Evolutionary conservation across 1,139 yeast genomes (phyloP), one percentile per base, ranked within the genome.

Genomic region (Diutina neorugosa): DNA sequence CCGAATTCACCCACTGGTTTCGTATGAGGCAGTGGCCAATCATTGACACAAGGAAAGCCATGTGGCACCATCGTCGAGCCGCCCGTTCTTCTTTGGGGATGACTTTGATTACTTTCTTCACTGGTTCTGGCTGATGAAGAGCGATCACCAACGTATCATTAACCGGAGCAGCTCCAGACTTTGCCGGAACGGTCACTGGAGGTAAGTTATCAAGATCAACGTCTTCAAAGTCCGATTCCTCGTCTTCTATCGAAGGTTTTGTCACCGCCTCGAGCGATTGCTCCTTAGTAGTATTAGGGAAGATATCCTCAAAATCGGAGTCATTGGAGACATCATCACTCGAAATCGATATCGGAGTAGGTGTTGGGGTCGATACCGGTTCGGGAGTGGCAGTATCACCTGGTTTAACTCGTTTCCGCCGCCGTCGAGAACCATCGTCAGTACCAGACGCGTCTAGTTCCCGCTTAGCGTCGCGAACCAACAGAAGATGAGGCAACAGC

Each of bases 1-100:
- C 60, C 60, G 82, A 80, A 57, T 80, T 81, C 56, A 90, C 78
- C 96, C 96, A 89, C n/a, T 68, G 60, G 63, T 89, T 91, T 18
- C 95, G 71, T 1, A 80, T 60, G 1, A 74, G 71, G 0, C 89
- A 94, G 64, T 86, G 95, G 3, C 76, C 65, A 37, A 86, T 63
- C 76, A 87, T 77, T 49, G 78, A 63, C 16, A 79, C 69, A 2
- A 91, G 59, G 58, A 80, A 79, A 55, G 77, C 61, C 66, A 80
- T 76, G 64, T 91, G 97, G n/a, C 82, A 67, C 0, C 65, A 57
- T 51, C 70, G 67, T 31, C 96, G 69, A 46, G 63, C 66, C 0
- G 63, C 62, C 25, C 86, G 70, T 59, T 86, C 91, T 51, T 78
- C 83, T 55, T 71, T 74, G 40, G 77, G 60, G 23, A 84, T 73